Evolutionary conservation across 1,284 basidiomycete genomes (phyloP), one percentile per base, ranked within the genome.

Genomic region (Heterobasidion occidentale): DNA sequence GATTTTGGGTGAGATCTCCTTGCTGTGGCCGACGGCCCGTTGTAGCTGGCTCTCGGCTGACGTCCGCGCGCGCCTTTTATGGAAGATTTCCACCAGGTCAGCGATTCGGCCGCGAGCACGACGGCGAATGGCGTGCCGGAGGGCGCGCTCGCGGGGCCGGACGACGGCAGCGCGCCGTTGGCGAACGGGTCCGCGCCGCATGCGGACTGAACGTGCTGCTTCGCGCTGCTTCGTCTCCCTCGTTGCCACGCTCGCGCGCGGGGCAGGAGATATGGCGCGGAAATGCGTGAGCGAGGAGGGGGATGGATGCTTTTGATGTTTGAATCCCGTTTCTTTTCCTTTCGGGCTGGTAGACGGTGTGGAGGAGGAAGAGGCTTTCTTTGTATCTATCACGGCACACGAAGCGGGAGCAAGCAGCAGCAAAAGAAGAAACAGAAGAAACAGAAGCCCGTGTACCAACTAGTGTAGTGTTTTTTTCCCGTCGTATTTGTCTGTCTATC

Each of bases 11-110:
- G 63, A 60, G 86, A 74, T 14, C 34, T 12, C 51, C 50, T 48
- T n/a, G 36, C 20, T 20, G 7, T 53, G 14, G 59, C 7, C 20
- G 11, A 7, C 11, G 36, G 20, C 54, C 14, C n/a, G 36, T 14
- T 5, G 38, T 44, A 19, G 7, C 35, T 34, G 15, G 2, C n/a
- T 12, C 19, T 27, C 19, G 20, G 5, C 27, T 47, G 48, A 51
- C 53, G 27, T n/a, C 15, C 15, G 17, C 19, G 34, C 19, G 34
- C 15, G 35, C 36, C 49, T 34, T 4, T 46, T 44, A 51, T 12
- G 48, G n/a, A 60, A 90, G 87, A 90, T 65, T 90, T 90, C 77
- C 88, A 90, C 65, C 86, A 89, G 71, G 83, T 86, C 46, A 79
- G 78, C 34, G 83, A 87, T 56, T 65, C 77, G 48, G 14, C 15